These are phyloP conservation scores for Camellia sinensis DNA, from an alignment of 148 eudicot genomes.

Conservation along the genomic window DNA sequence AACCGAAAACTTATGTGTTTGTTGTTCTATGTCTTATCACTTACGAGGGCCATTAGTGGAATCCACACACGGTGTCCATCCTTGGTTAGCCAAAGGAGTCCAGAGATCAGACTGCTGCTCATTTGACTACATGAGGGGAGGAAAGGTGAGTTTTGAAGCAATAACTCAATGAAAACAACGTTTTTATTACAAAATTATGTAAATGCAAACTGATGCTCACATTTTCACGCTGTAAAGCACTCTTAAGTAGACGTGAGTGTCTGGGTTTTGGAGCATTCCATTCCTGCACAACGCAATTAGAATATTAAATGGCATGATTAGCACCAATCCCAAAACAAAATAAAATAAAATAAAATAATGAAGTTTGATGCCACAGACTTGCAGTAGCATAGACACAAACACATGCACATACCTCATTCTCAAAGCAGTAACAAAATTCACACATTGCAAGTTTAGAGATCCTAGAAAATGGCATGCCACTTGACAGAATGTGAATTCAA, in stretches of 20 bases:
- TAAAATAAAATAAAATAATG: neutral
- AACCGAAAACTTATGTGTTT: neutral
- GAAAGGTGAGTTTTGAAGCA: neutral
- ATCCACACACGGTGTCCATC: conserved; percentile 69
- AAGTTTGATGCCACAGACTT: neutral
- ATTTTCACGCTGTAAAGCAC: conserved; percentile 64
- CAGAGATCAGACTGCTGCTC: conserved; percentile 68
- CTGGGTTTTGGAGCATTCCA: conserved; percentile 72
- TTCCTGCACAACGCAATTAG: conserved; percentile 50
- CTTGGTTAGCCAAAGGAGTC: conserved; percentile 78
- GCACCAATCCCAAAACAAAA: neutral
- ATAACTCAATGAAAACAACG: neutral
- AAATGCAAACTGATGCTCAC: conserved; percentile 49
- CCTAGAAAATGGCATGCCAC: conserved; percentile 5
- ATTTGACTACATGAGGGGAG: conserved; percentile 44
- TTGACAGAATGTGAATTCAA: neutral
- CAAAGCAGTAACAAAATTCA: neutral
- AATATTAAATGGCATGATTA: neutral
- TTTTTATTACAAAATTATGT: neutral
- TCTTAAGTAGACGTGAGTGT: conserved; percentile 68
- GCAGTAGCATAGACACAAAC: neutral
- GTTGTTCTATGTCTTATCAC: conserved; percentile 22
- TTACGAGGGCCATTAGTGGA: conserved; percentile 47
- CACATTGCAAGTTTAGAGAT: neutral
- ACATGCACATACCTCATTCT: neutral